Evolutionary conservation across 2,329 filamentous ascomycete genomes (phyloP).

Genomic region (Plenodomus lindquistii): DNA sequence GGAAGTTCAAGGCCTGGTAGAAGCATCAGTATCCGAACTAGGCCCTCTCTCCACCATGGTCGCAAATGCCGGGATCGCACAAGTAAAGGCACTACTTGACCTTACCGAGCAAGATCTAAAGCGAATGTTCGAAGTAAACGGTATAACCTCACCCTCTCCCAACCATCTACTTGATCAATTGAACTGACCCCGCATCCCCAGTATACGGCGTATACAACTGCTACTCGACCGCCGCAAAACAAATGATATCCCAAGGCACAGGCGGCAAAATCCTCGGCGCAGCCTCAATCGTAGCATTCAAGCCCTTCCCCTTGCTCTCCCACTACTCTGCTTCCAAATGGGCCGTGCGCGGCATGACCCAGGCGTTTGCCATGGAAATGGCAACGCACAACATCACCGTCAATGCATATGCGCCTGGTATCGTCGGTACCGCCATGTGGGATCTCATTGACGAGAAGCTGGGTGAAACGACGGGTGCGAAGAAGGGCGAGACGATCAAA

Average conservation of each 20-base stretch:
- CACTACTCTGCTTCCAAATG: constrained; percentile 69
- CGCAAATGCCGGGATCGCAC: constrained; percentile 65
- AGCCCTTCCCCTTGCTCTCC: constrained; percentile 60
- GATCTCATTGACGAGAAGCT: constrained; percentile 67
- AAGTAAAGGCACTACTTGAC: constrained; percentile 61
- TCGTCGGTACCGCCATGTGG: constrained; percentile 71
- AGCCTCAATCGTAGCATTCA: constrained; percentile 61
- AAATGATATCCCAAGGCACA: constrained; percentile 64
- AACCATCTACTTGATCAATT: neutral
- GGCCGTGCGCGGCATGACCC: constrained; percentile 68
- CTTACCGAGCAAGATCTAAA: constrained; percentile 61
- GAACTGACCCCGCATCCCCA: constrained; percentile 1
- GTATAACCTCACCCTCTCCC: constrained; percentile 7
- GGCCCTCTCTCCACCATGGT: constrained; percentile 60
- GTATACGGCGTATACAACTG: constrained; percentile 68
- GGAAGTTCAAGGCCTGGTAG: constrained; percentile 59
- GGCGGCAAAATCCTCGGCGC: constrained; percentile 58
- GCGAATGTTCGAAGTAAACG: constrained; percentile 66
- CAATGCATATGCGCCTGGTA: constrained; percentile 69
- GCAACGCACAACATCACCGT: constrained; percentile 67
- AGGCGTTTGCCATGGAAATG: constrained; percentile 69
- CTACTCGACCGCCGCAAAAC: constrained; percentile 64
- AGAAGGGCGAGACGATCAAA: constrained; percentile 59
- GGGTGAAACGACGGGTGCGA: constrained; percentile 55
- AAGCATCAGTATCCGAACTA: constrained; percentile 56